Percentiles rank a stretch among this genome's conserved stretches.
Evolutionary conservation across 768 basidiomycete species (phyloP).

Genomic region (Leccinum sublutescens): DNA sequence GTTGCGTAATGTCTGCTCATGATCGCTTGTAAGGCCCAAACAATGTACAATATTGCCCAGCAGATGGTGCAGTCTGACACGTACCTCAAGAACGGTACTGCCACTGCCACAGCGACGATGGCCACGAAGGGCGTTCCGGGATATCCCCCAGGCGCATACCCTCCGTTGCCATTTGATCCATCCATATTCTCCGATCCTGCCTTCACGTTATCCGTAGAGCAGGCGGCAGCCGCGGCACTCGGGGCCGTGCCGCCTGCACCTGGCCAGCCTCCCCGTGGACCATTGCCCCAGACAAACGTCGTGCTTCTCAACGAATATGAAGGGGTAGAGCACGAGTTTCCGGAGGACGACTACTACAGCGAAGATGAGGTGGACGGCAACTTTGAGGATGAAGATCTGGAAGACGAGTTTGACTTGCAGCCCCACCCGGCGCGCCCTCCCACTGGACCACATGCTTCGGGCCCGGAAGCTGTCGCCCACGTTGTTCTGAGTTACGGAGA

Average conservation of each 20-base stretch:
- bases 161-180: conserved; percentile 48
- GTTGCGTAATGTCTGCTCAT: conserved; percentile 28
- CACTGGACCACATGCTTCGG: conserved; percentile 14
- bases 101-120: conserved; percentile 29
- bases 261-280: conserved; percentile 33
- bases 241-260: conserved; percentile 29
- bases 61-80: conserved; percentile 54
- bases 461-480: conserved; percentile 34
- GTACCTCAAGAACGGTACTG: conserved; percentile 37
- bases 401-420: conserved; percentile 31
- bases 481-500: conserved; percentile 43
- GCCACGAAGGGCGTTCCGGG: conserved; percentile 36
- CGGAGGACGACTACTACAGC: conserved; percentile 45
- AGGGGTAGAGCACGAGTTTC: conserved; percentile 35
- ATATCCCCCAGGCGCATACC: conserved; percentile 42
- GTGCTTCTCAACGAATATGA: conserved; percentile 41
- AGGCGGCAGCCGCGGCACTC: conserved; percentile 41
- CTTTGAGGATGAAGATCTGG: conserved; percentile 38
- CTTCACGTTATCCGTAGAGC: conserved; percentile 50
- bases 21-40: conserved; percentile 47
- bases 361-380: conserved; percentile 46
- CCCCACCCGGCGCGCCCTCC: conserved; percentile 23
- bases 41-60: conserved; percentile 68
- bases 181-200: conserved; percentile 54
- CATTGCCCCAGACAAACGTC: conserved; percentile 34